These are phyloP conservation scores for Pseudogymnoascus verrucosus DNA, from an alignment of 2,329 filamentous ascomycete species.

Conservation along the genomic window DNA sequence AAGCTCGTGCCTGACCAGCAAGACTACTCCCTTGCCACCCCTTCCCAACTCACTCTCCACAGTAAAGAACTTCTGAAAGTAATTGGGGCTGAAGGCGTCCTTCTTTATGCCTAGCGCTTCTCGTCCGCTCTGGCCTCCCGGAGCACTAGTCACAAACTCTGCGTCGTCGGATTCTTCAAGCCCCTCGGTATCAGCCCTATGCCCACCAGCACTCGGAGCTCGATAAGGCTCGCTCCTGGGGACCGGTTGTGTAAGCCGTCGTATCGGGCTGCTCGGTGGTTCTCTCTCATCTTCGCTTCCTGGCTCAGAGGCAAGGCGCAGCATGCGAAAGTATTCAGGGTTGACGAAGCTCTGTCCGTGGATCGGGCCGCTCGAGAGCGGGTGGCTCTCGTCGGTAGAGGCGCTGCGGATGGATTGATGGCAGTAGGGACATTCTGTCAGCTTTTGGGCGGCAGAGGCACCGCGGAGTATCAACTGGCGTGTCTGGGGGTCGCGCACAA, in stretches of 20 bases:
- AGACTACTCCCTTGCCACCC: conserved; percentile 88
- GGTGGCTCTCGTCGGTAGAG: conserved; percentile 39
- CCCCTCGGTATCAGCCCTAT: conserved; percentile 19
- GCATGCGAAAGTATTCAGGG: conserved; percentile 92
- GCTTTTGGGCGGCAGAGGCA: conserved; percentile 35
- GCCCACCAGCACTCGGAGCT: conserved; percentile 16
- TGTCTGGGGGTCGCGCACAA: conserved; percentile 80
- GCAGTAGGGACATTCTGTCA: conserved; percentile 65
- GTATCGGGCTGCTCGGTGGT: conserved; percentile 44
- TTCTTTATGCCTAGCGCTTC: conserved; percentile 67
- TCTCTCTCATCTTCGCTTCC: conserved; percentile 34
- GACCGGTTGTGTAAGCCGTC: conserved; percentile 33
- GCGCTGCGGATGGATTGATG: conserved; percentile 34
- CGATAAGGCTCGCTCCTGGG: conserved; percentile 18
- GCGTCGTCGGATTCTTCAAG: conserved; percentile 16
- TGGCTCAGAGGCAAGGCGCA: conserved; percentile 52
- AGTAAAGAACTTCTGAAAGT: conserved; percentile 88
- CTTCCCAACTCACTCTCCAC: conserved; percentile 79
- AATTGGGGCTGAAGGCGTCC: conserved; percentile 82
- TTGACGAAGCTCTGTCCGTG: conserved; percentile 65
- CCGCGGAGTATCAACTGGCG: conserved; percentile 76
- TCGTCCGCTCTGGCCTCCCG: conserved; percentile 31
- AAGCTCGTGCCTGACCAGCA: conserved; percentile 87
- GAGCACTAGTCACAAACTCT: conserved; percentile 47
- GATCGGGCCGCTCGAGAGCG: conserved; percentile 37